A percentile compares a stretch with the other conserved stretches of the same genome.
phyloP scores from a whole-genome alignment of 2,329 filamentous ascomycete species.

The Talaromyces sp. region DNA sequence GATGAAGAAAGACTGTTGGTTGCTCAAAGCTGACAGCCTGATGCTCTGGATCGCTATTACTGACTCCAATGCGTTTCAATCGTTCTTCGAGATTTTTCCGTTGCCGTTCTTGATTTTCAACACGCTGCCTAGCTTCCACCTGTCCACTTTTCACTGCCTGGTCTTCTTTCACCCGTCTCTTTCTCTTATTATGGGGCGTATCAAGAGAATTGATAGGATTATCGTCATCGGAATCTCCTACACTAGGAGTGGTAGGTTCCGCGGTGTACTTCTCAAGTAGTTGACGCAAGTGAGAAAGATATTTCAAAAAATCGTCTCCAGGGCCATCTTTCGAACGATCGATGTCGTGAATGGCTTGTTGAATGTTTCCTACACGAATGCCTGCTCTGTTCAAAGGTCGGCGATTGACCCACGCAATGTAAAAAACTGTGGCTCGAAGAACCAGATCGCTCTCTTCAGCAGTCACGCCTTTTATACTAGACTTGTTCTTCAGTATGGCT shows the following conservation, averaged over 20 bases:
- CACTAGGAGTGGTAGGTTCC: not conserved
- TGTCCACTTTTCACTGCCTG: conserved; percentile 51
- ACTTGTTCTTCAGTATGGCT: not conserved
- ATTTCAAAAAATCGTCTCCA: conserved; percentile 1
- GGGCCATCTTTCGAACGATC: not conserved
- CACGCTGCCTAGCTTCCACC: conserved; percentile 50
- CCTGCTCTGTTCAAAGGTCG: conserved; percentile 1
- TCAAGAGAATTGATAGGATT: conserved; percentile 23
- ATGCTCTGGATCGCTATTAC: conserved; percentile 40
- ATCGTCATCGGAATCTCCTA: conserved; percentile 12
- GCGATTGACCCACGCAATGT: conserved; percentile 13
- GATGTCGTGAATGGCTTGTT: not conserved
- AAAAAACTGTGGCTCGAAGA: conserved; percentile 4
- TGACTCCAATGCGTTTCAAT: conserved; percentile 28
- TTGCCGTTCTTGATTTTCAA: conserved; percentile 52
- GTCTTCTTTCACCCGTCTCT: conserved; percentile 45
- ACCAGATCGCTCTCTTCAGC: not conserved
- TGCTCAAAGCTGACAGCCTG: conserved; percentile 43
- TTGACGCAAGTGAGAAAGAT: not conserved
- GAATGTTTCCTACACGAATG: not conserved
- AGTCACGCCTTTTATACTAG: not conserved
- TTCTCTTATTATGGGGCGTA: conserved; percentile 45
- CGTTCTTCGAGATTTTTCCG: conserved; percentile 30
- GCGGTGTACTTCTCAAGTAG: conserved; percentile 1
- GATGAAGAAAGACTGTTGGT: conserved; percentile 51